Percentiles rank a stretch among this genome's conserved stretches.
Conservation (phyloP, 768 basidiomycete genomes). For the Termitomyces sp. region DNA sequence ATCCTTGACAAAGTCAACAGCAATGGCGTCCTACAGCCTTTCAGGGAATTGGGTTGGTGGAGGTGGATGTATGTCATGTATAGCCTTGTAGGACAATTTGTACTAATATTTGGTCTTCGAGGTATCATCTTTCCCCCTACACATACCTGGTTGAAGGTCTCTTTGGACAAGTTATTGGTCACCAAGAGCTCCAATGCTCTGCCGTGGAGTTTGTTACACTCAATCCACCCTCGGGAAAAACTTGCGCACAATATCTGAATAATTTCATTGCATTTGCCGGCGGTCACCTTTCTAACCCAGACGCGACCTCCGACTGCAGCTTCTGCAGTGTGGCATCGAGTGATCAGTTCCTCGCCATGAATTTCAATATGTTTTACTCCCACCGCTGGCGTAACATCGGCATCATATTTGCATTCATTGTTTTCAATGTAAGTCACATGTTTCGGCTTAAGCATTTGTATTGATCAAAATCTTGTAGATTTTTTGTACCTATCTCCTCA, state of each 20-base stretch:
- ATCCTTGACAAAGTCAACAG: constrained; percentile 17
- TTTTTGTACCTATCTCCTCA: constrained; percentile 35
- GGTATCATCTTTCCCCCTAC: constrained; percentile 41
- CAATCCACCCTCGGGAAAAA: constrained; percentile 45
- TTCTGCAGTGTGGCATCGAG: constrained; percentile 58
- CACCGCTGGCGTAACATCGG: constrained; percentile 53
- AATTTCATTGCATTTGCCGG: constrained; percentile 44
- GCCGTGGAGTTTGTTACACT: constrained; percentile 45
- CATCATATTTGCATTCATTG: constrained; percentile 39
- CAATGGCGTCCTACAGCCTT: constrained; percentile 61
- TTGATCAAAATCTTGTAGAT: constrained; percentile 22
- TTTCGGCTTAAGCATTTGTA: background rate
- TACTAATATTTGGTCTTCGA: background rate
- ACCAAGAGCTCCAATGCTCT: constrained; percentile 40
- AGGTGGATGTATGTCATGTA: constrained; percentile 45
- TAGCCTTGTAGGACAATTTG: too few species aligned
- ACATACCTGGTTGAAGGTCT: constrained; percentile 49
- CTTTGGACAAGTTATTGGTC: constrained; percentile 35
- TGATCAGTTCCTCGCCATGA: constrained; percentile 45
- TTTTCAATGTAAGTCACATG: constrained; percentile 39
- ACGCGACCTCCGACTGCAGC: constrained; percentile 45
- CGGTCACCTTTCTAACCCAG: constrained; percentile 51
- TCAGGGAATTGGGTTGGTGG: constrained; percentile 56
- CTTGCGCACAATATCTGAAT: constrained; percentile 49
- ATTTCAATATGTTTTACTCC: constrained; percentile 52